Evolutionary conservation across 352 stramenopile species (phyloP).

Genomic region (Blastocystis sp.): DNA sequence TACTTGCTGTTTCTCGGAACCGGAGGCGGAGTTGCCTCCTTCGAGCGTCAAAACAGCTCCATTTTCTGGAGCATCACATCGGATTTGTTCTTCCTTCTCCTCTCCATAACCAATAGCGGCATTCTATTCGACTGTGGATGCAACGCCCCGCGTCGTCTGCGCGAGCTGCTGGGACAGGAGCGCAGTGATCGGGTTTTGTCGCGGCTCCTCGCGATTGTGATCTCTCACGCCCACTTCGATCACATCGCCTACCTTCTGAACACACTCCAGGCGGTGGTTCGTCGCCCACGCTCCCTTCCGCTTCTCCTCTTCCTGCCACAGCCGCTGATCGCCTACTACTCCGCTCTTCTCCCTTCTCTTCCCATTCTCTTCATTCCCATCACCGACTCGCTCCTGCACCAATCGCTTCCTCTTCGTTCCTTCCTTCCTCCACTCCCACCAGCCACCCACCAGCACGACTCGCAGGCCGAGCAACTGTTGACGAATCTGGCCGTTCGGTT

Average conservation of each 20-base stretch:
- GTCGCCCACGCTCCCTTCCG: slow-evolving; percentile 30
- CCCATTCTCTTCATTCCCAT: slow-evolving; percentile 20
- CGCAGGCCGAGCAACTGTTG: neutral
- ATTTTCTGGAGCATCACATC: slow-evolving; percentile 33
- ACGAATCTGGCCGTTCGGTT: slow-evolving; percentile 30
- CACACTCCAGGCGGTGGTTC: neutral
- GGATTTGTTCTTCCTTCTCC: neutral
- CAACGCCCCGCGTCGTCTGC: slow-evolving; percentile 28
- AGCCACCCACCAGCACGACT: neutral
- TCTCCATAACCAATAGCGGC: neutral
- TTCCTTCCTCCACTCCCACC: neutral
- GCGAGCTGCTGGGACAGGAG: slow-evolving; percentile 8
- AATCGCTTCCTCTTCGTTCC: neutral
- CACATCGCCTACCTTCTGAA: slow-evolving; percentile 36
- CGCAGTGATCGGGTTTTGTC: slow-evolving; percentile 26
- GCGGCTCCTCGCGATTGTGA: slow-evolving; percentile 21
- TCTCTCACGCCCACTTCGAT: slow-evolving; percentile 52
- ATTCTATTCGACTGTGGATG: slow-evolving; percentile 48
- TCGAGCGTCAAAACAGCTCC: slow-evolving; percentile 41
- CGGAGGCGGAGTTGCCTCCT: slow-evolving; percentile 24
- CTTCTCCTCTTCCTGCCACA: slow-evolving; percentile 31
- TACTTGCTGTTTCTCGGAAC: slow-evolving; percentile 59
- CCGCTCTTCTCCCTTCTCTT: neutral
- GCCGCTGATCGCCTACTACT: neutral
- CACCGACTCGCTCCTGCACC: neutral